These are phyloP conservation scores for Polytrichum formosum DNA, from an alignment of 225 moss, liverwort and hornwort species.

Conservation along the genomic window DNA sequence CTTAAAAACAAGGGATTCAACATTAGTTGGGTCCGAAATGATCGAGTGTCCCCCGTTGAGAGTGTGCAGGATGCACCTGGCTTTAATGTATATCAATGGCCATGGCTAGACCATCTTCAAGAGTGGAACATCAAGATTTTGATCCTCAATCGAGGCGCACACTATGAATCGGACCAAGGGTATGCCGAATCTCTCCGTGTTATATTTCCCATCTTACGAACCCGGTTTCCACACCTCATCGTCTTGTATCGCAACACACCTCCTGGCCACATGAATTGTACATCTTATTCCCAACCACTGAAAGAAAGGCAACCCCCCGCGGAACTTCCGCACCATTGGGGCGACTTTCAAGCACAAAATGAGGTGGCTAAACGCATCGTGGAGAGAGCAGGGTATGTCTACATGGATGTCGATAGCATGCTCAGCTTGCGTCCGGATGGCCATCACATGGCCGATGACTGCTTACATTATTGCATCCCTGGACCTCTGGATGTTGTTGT, in stretches of 20 bases:
- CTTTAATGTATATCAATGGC: conserved; percentile 37
- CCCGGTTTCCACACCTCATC: conserved; percentile 24
- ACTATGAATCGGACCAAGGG: conserved; percentile 38
- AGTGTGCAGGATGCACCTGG: background rate
- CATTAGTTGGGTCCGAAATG: conserved; percentile 40
- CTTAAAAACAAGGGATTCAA: conserved; percentile 22
- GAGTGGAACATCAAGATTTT: conserved; percentile 25
- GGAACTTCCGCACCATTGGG: conserved; percentile 21
- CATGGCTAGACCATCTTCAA: conserved; percentile 31
- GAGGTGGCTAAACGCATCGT: conserved; percentile 32
- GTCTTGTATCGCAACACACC: conserved; percentile 51
- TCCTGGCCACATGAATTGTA: conserved; percentile 34
- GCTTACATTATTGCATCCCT: conserved; percentile 50
- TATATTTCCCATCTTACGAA: conserved; percentile 24
- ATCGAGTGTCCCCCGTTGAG: conserved; percentile 25
- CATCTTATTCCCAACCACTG: conserved; percentile 15
- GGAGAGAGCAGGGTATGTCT: conserved; percentile 34
- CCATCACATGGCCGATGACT: conserved; percentile 18
- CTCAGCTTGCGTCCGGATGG: conserved; percentile 39
- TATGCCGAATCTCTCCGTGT: conserved; percentile 17
- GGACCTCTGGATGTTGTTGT: conserved; percentile 39
- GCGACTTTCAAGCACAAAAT: conserved; percentile 29
- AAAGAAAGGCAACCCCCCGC: conserved; percentile 5
- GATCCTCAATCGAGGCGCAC: conserved; percentile 50
- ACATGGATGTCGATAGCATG: conserved; percentile 50